Evolutionary conservation across 2,329 filamentous ascomycete genomes (phyloP), one percentile per base, ranked within the genome.

Genomic region (Drechslerella coelobrocha): DNA sequence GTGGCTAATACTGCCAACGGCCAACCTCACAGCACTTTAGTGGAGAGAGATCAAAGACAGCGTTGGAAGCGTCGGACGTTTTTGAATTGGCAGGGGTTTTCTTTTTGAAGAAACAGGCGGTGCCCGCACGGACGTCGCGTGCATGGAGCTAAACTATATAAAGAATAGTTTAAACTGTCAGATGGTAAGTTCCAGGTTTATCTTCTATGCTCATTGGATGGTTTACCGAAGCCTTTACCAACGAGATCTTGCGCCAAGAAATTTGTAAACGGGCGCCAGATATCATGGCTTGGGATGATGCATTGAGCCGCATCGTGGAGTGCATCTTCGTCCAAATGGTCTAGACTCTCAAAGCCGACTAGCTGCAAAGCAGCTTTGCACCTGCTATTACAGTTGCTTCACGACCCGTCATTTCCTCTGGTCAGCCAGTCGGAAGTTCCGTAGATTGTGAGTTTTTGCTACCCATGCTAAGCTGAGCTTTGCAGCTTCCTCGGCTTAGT

Each of bases 81-180:
- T 48, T 8, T 21, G 23, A 4, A 48, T 9, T 52, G 57, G 52
- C 65, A 61, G 47, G 56, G 57, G n/a, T n/a, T n/a, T n/a, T n/a
- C 45, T 47, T 57, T 48, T 52, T 31, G 17, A 62, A 54, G 23
- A 43, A 61, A 29, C 57, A 53, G 65, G 65, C 65, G 57, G 65
- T 69, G 65, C 65, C 31, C 65, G 65, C 65, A 62, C 65, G 34
- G 65, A 69, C 65, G 47, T 62, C 23, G 34, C 37, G 17, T 69
- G 65, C 65, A 69, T 43, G 17, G 39, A 45, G 23, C 65, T 69
- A 62, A 57, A 51, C 56, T 37, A 24, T 41, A 69, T 69, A n/a
- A 59, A 54, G 65, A 10, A 57, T 52, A 51, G 57, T 51, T 56
- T 27, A 47, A 56, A 57, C 52, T 55, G 65, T 69, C 65, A 69